Base-by-base conservation (phyloP, 2,329 filamentous ascomycete species). In the Talaromyces funiculosus region DNA sequence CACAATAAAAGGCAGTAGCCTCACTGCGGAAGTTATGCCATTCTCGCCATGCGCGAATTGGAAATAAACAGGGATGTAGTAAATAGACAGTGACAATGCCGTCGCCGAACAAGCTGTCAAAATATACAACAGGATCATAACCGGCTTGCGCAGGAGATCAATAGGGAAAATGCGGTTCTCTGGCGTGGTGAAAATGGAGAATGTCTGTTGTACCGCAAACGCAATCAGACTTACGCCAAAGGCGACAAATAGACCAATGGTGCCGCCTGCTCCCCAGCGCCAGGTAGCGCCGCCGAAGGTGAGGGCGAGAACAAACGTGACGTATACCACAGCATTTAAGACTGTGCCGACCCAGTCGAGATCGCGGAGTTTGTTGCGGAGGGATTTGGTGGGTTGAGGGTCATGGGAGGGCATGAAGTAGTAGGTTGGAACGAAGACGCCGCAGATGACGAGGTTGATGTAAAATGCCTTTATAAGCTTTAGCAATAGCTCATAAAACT, bases 21-120 rank as follows among this genome's bases (percentile, higher is more conserved):
- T 63, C 14, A 71, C 51, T 3, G 69, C 70, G 0, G 65, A 69
- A 3, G 42, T 57, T 12, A 57, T 57, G 4, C 55, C 55, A 47
- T 80, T 79, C 10, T 77, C 77, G 2, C 72, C 55, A 29, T 57
- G 72, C 0, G 75, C 75, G 65, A 83, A 84, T 60, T 82, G 78
- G 67, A 83, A 83, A 69, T 76, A 82, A 0, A 84, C 70, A 0
- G 82, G 82, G 14, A 81, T 77, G 69, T 80, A 84, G 69, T 83
- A 84, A 9, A 81, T 71, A 0, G 51, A 33, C 31, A 49, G 26
- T 16, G 33, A 49, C 29, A 57, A 10, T 8, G 10, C 55, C 16
- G 55, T 57, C 14, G 55, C 29, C 2, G 31, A 24, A 38, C 55
- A 57, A 14, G 55, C 42, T 5, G 55, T 57, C 9, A 49, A 9